Percentiles rank a stretch among this genome's conserved stretches.
phyloP scores from a whole-genome alignment of 2,329 filamentous ascomycete species.

The Sordariomycetes sp. region DNA sequence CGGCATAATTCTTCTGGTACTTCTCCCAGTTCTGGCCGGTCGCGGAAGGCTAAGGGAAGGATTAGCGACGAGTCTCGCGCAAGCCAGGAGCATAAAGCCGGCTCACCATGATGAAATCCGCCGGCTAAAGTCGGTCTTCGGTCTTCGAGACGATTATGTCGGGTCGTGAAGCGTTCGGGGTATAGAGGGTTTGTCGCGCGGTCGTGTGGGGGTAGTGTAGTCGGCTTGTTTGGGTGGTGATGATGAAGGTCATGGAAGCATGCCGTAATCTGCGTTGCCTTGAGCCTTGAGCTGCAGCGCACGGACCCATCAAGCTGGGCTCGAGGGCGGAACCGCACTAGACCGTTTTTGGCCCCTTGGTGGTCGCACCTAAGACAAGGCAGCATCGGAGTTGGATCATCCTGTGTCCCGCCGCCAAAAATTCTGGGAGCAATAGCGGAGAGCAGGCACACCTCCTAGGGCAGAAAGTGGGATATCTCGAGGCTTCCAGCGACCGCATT shows the following conservation, averaged over 20 bases:
- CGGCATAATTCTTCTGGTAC: conserved; percentile 93
- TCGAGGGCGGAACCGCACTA: not conserved
- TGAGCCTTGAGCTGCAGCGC: conserved; percentile 15
- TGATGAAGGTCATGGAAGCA: conserved; percentile 22
- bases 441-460: conserved; percentile 15
- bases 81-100: not conserved
- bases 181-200: not conserved
- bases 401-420: conserved; percentile 28
- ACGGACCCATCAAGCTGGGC: conserved; percentile 9
- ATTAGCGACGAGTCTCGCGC: not conserved
- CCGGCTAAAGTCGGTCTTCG: not conserved
- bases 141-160: conserved; percentile 3
- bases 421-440: conserved; percentile 24
- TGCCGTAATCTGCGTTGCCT: conserved; percentile 33
- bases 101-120: conserved; percentile 30
- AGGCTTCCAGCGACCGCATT: conserved; percentile 3
- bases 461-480: conserved; percentile 28
- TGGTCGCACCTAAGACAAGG: not conserved
- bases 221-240: conserved; percentile 15
- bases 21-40: conserved; percentile 96
- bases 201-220: conserved; percentile 9
- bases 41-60: conserved; percentile 68
- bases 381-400: conserved; percentile 24
- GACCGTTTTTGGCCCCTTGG: not conserved
- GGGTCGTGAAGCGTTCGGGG: conserved; percentile 5